Conservation (phyloP, 495 filamentous ascomycete species). For the Cudoniella acicularis region DNA sequence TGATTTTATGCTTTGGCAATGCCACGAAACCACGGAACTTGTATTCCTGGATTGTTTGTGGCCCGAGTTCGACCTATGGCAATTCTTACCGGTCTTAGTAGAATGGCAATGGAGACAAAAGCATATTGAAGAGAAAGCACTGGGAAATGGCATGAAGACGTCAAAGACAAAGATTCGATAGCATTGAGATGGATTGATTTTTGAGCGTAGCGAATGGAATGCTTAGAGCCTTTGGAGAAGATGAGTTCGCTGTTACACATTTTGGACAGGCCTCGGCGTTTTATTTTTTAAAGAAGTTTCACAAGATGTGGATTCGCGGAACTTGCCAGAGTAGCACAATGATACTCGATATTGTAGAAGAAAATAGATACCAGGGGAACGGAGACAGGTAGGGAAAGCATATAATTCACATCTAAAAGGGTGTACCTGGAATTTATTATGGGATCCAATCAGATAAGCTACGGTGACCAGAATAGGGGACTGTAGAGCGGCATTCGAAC, state of each 20-base stretch:
- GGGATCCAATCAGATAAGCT: background rate
- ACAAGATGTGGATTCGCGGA: background rate
- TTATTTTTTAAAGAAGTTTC: background rate
- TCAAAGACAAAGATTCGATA: conserved; percentile 21
- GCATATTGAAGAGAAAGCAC: conserved; percentile 23
- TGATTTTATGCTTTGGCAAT: conserved; percentile 99
- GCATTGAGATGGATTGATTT: background rate
- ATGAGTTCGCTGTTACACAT: background rate
- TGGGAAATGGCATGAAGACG: conserved; percentile 10
- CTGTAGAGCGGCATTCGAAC: no score
- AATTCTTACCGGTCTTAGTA: conserved; percentile 85
- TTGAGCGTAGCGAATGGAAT: background rate
- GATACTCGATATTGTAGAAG: background rate
- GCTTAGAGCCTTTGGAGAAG: background rate
- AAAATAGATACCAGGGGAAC: background rate
- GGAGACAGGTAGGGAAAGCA: background rate
- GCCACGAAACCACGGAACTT: conserved; percentile 85
- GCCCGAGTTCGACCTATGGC: conserved; percentile 95
- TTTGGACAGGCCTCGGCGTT: conserved; percentile 1
- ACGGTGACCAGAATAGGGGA: background rate
- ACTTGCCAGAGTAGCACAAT: background rate
- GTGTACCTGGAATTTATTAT: background rate
- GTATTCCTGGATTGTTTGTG: conserved; percentile 89
- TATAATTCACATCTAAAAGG: background rate
- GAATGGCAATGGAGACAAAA: conserved; percentile 79